phyloP scores from a whole-genome alignment of 2,329 filamentous ascomycete species.

The Nemania serpens region DNA sequence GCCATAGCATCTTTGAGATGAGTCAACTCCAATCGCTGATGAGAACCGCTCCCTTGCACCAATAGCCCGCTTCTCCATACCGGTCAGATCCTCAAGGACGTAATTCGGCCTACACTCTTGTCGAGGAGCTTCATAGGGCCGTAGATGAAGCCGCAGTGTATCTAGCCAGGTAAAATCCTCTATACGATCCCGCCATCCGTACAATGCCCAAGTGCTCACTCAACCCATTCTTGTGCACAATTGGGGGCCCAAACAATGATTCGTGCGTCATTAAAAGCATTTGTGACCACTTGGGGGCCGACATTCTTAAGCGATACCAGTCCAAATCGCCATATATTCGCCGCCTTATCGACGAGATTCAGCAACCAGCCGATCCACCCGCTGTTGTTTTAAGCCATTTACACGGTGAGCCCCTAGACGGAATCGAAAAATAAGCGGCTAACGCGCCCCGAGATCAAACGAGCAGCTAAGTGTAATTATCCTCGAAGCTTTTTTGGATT shows the following conservation, averaged over 20 bases:
- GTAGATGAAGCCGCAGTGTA: constrained; percentile 35
- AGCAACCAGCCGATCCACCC: not conserved
- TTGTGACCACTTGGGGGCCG: constrained; percentile 29
- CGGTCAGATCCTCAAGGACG: constrained; percentile 22
- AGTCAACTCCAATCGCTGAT: too few species aligned
- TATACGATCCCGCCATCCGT: not conserved
- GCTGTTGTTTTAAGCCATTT: constrained; percentile 32
- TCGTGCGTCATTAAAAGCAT: constrained; percentile 35
- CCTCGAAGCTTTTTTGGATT: constrained; percentile 30
- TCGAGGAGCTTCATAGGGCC: constrained; percentile 33
- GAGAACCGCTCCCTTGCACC: not conserved
- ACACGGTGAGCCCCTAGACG: constrained; percentile 33
- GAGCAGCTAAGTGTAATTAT: constrained; percentile 32
- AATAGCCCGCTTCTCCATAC: not conserved
- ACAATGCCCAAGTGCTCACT: constrained; percentile 7
- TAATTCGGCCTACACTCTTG: constrained; percentile 32
- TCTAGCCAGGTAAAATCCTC: constrained; percentile 31
- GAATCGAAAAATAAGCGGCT: constrained; percentile 33
- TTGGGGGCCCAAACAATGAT: constrained; percentile 29
- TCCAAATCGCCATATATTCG: not conserved
- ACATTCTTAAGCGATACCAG: constrained; percentile 5
- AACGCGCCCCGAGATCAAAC: constrained; percentile 33
- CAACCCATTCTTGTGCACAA: not conserved
- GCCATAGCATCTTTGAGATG: too few species aligned
- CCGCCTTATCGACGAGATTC: not conserved